A percentile compares a stretch with the other conserved stretches of the same genome.
Evolutionary conservation across 2,329 filamentous ascomycete genomes (phyloP).

Genomic region (Monilinia aucupariae): DNA sequence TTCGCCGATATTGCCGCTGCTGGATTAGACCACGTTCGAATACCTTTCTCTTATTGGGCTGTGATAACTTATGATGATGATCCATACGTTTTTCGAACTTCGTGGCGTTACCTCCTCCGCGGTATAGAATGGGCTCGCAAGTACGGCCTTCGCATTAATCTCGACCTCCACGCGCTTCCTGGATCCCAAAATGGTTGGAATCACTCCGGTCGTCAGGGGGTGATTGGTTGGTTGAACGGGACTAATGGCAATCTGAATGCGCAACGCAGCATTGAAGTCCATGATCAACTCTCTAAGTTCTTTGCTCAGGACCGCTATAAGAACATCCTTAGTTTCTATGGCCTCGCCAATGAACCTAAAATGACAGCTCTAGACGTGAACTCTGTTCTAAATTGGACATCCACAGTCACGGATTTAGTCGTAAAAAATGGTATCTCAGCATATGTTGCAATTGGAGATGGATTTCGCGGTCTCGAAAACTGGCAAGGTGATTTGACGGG

Average conservation of each 20-base stretch:
- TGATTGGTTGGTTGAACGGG: slow-evolving; percentile 87
- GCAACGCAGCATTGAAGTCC: slow-evolving; percentile 77
- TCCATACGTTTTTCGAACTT: slow-evolving; percentile 78
- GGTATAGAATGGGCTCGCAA: slow-evolving; percentile 92
- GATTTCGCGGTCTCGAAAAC: slow-evolving; percentile 83
- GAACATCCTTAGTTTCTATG: slow-evolving; percentile 88
- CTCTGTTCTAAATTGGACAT: slow-evolving; percentile 74
- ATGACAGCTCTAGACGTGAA: slow-evolving; percentile 66
- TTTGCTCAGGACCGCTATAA: slow-evolving; percentile 91
- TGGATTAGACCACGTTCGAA: slow-evolving; percentile 93
- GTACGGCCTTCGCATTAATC: slow-evolving; percentile 84
- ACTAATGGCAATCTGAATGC: slow-evolving; percentile 73
- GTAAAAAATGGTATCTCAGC: slow-evolving; percentile 71
- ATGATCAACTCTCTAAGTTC: slow-evolving; percentile 82
- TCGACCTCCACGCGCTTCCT: slow-evolving; percentile 86
- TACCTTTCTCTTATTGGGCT: slow-evolving; percentile 94
- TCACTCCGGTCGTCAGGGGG: slow-evolving; percentile 78
- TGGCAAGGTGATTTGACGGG: slow-evolving; percentile 80
- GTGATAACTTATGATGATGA: slow-evolving; percentile 79
- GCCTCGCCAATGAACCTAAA: slow-evolving; percentile 86
- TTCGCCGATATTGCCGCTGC: slow-evolving; percentile 81
- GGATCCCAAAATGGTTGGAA: slow-evolving; percentile 98
- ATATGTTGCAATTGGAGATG: slow-evolving; percentile 81
- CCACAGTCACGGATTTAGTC: slow-evolving; percentile 64
- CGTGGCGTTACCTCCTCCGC: slow-evolving; percentile 89